These are phyloP conservation scores for Cercospora brassicicola DNA, from an alignment of 2,329 filamentous ascomycete species.

Conservation along the genomic window DNA sequence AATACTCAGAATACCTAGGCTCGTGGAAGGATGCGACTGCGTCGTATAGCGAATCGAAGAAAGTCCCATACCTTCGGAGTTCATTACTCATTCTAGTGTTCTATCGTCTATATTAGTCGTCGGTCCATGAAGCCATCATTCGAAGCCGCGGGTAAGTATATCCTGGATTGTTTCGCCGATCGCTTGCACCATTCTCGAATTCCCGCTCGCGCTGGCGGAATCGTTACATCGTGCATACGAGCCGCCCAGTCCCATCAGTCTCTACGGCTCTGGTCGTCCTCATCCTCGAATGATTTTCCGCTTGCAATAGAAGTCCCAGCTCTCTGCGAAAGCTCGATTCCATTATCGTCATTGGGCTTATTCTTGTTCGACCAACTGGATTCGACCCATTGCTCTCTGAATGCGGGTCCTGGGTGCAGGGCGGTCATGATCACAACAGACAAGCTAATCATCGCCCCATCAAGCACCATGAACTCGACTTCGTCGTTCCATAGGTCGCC, in stretches of 20 bases:
- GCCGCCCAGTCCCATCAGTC: no score
- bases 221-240: no score
- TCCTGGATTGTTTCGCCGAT: no score
- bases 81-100: not conserved
- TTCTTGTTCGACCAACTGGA: conserved; percentile 27
- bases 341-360: not conserved
- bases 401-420: conserved; percentile 49
- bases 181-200: not conserved
- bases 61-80: not conserved
- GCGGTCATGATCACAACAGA: conserved; percentile 49
- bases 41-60: not conserved
- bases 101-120: not conserved
- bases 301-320: not conserved
- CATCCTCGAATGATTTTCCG: not conserved
- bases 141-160: not conserved
- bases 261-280: not conserved
- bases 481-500: conserved; percentile 58
- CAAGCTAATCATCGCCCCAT: conserved; percentile 56
- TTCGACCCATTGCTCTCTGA: conserved; percentile 29
- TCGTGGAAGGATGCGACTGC: not conserved
- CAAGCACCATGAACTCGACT: conserved; percentile 51
- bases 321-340: not conserved
- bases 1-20: no score
- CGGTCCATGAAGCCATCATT: not conserved
- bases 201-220: no score